These are phyloP conservation scores for Hygrophoropsis aurantiaca DNA, from an alignment of 768 basidiomycete species.

Conservation along the genomic window DNA sequence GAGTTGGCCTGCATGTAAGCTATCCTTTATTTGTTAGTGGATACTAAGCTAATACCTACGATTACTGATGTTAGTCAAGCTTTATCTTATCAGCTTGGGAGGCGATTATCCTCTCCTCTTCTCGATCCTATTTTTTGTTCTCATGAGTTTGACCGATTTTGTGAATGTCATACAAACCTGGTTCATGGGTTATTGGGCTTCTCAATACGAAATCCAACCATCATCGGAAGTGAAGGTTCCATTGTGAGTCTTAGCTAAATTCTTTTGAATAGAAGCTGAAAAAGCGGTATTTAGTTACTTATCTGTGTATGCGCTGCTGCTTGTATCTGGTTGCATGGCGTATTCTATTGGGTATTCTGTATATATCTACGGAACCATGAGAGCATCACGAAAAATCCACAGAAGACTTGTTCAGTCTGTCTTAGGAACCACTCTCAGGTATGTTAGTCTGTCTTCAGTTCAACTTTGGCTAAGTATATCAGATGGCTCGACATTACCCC, in stretches of 20 bases:
- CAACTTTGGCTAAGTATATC: constrained; percentile 11
- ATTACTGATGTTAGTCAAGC: constrained; percentile 15
- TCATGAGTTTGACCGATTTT: constrained; percentile 20
- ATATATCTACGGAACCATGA: constrained; percentile 46
- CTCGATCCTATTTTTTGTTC: constrained; percentile 25
- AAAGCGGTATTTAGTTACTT: no score
- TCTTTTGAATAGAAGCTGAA: no score
- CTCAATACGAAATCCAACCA: constrained; percentile 34
- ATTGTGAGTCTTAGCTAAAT: not conserved
- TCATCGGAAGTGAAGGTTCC: constrained; percentile 31
- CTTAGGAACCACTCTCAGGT: constrained; percentile 62
- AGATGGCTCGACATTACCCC: constrained; percentile 31
- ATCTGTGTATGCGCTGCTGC: constrained; percentile 37
- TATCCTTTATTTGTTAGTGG: not conserved
- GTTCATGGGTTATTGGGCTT: constrained; percentile 46
- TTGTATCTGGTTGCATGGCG: constrained; percentile 27
- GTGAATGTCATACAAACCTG: constrained; percentile 31
- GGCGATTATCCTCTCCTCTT: constrained; percentile 24
- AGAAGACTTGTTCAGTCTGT: constrained; percentile 49
- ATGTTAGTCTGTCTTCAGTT: constrained; percentile 31
- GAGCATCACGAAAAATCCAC: constrained; percentile 59
- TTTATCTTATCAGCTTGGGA: constrained; percentile 19
- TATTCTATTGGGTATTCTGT: constrained; percentile 35
- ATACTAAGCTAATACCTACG: constrained; percentile 3
- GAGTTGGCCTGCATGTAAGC: constrained; percentile 45